Percentiles rank a stretch among this genome's conserved stretches.
These are phyloP conservation scores for Aureobasidium sp. DNA, from an alignment of 2,329 filamentous ascomycete genomes.

Conservation along the genomic window DNA sequence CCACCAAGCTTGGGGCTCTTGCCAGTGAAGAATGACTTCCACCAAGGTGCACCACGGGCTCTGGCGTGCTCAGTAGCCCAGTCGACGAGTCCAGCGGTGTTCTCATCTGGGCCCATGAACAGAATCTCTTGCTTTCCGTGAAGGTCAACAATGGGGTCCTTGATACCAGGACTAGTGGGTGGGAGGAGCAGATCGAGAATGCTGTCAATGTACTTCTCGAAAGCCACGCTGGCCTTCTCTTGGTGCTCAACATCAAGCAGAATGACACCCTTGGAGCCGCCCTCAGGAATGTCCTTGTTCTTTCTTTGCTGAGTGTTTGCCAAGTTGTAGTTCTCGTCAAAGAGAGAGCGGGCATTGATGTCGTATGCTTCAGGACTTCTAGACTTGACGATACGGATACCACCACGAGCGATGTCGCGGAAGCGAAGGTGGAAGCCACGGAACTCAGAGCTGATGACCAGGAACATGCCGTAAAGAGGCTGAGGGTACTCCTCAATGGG, in stretches of 20 bases:
- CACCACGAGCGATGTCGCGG: conserved; percentile 91
- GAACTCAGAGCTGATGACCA: conserved; percentile 94
- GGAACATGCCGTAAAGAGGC: conserved; percentile 94
- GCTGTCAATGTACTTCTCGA: conserved; percentile 99
- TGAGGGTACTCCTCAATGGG: conserved; percentile 89
- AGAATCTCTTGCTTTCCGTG: conserved; percentile 94
- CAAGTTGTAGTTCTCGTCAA: conserved; percentile 98
- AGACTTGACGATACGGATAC: conserved; percentile 98
- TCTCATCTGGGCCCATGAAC: conserved; percentile 98
- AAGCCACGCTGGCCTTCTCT: conserved; percentile 83
- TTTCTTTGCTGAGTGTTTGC: conserved; percentile 98
- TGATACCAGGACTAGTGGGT: conserved; percentile 88
- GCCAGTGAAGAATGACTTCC: conserved; percentile 99
- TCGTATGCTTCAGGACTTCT: conserved; percentile 90
- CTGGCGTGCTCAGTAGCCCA: conserved; percentile 98
- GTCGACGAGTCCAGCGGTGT: conserved; percentile 92
- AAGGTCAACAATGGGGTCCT: conserved; percentile 94
- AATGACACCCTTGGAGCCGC: conserved; percentile 95
- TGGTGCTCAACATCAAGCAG: conserved; percentile 90
- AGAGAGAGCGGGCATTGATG: conserved; percentile 93
- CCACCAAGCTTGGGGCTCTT: conserved; percentile 94
- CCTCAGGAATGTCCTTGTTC: conserved; percentile 99
- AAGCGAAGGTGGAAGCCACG: conserved; percentile 96
- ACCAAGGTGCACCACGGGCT: conserved; percentile 83
- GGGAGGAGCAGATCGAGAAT: conserved; percentile 91